phyloP scores from a whole-genome alignment of 2,329 filamentous ascomycete genomes.

The Sarocladiaceae sp. region DNA sequence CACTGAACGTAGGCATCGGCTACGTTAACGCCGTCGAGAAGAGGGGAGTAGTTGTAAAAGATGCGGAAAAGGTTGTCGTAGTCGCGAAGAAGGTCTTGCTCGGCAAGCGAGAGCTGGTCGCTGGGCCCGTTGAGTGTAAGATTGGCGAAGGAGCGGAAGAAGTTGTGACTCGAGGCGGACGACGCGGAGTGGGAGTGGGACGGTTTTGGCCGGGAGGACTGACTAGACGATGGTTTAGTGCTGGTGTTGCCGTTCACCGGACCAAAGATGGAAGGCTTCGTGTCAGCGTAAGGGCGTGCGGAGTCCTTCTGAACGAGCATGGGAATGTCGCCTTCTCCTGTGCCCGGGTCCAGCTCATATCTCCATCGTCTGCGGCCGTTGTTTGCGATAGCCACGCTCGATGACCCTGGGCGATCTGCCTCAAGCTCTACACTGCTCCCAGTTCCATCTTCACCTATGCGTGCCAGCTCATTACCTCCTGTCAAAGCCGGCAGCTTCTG shows the following conservation, averaged over 20 bases:
- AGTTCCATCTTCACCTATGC: constrained; percentile 41
- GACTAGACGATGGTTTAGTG: constrained; percentile 23
- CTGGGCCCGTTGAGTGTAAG: constrained; percentile 44
- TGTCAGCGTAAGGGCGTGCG: constrained; percentile 8
- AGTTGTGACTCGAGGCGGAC: constrained; percentile 40
- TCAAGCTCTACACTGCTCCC: background rate
- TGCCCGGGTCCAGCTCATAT: constrained; percentile 78
- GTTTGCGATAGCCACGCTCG: constrained; percentile 20
- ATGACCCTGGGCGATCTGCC: background rate
- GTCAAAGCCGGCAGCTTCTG: constrained; percentile 18
- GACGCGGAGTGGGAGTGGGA: constrained; percentile 40
- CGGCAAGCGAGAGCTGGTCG: constrained; percentile 47
- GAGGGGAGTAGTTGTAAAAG: constrained; percentile 87
- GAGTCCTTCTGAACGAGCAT: constrained; percentile 79
- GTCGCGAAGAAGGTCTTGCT: constrained; percentile 76
- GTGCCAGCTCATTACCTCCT: constrained; percentile 41
- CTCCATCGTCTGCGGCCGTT: constrained; percentile 57
- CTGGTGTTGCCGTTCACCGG: constrained; percentile 5
- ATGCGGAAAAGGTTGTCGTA: constrained; percentile 95
- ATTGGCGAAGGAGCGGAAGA: constrained; percentile 85
- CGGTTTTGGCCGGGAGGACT: constrained; percentile 38
- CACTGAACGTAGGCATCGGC: constrained; percentile 90
- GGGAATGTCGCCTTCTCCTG: constrained; percentile 68
- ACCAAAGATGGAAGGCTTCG: constrained; percentile 26
- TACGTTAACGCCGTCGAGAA: constrained; percentile 80